Percentiles rank a stretch among this genome's conserved stretches.
Evolutionary conservation across 352 stramenopile genomes (phyloP).

Genomic region (Phytophthora foliorum): DNA sequence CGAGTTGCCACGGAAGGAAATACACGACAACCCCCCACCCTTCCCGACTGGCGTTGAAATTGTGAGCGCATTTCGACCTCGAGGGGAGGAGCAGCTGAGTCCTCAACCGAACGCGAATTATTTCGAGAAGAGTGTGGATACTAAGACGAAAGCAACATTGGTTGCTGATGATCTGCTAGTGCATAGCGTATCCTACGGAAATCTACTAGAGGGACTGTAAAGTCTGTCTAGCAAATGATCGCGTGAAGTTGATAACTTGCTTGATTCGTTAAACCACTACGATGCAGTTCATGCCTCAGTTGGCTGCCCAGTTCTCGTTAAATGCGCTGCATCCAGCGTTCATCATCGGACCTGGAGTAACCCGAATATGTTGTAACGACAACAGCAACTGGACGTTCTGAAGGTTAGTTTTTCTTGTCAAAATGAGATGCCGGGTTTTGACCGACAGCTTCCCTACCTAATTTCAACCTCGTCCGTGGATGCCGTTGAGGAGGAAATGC

Average conservation of each 20-base stretch:
- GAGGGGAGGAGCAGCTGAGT: constrained; percentile 4
- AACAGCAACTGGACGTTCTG: background rate
- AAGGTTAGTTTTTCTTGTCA: no score
- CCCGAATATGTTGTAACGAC: background rate
- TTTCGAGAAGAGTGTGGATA: background rate
- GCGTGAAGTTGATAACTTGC: background rate
- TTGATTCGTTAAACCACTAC: background rate
- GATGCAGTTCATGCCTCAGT: no score
- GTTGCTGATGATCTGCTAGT: background rate
- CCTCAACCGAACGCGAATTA: background rate
- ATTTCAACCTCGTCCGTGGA: no score
- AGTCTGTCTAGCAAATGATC: background rate
- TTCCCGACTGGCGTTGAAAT: constrained; percentile 9
- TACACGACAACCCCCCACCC: background rate
- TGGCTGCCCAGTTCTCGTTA: no score
- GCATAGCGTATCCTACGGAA: constrained; percentile 11
- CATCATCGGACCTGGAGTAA: no score
- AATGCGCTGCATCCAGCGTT: no score
- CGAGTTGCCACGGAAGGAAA: constrained; percentile 6
- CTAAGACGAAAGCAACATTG: background rate
- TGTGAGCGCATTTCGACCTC: constrained; percentile 10
- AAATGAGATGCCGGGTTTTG: no score
- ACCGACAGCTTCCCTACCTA: no score
- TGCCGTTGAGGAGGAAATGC: no score
- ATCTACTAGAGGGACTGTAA: constrained; percentile 1